Evolutionary conservation across 2,329 filamentous ascomycete species (phyloP), one percentile per base, ranked within the genome.

Genomic region (Fusarium mexicanum): DNA sequence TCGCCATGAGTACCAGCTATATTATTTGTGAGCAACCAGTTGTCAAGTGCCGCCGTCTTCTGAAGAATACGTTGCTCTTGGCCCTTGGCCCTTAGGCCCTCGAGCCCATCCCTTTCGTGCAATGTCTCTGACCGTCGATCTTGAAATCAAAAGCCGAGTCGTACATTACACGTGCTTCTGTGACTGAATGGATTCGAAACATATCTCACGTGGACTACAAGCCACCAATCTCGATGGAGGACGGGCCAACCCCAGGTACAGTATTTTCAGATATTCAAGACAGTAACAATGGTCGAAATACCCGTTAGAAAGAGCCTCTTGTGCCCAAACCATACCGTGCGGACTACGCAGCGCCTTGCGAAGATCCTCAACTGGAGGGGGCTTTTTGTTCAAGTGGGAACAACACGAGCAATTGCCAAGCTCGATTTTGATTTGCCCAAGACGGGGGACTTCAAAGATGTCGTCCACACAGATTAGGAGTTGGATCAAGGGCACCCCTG

Each of bases 131-230:
- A 41, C 40, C 24, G 54, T 61, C 41, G 57, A 68, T 72, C 64
- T 48, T 33, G 55, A 50, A 50, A 40, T 20, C n/a, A 54, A 61
- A 58, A 55, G 29, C 41, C 69, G 20, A 69, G 71, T 61, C 31
- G 59, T 47, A 61, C 33, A 35, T 8, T 35, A 35, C 63, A 72
- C 54, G 55, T 64, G 50, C 47, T 61, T 54, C 35, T 64, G 48
- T 48, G 53, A 33, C 33, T 70, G 35, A 58, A 62, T 50, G 48
- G 24, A 57, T 48, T 72, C 60, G 46, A 72, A 72, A 61, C 63
- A 46, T 40, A 40, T 72, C 63, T 71, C 71, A 73, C 71, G 67
- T 74, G 71, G 71, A 46, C 22, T 37, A 29, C 33, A 53, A 68
- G 71, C 58, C 62, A 73, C 57, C 57, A 65, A 69, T 73, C 53